Conservation (phyloP, 208 protist genomes). For the Balamuthia mandrillaris region DNA sequence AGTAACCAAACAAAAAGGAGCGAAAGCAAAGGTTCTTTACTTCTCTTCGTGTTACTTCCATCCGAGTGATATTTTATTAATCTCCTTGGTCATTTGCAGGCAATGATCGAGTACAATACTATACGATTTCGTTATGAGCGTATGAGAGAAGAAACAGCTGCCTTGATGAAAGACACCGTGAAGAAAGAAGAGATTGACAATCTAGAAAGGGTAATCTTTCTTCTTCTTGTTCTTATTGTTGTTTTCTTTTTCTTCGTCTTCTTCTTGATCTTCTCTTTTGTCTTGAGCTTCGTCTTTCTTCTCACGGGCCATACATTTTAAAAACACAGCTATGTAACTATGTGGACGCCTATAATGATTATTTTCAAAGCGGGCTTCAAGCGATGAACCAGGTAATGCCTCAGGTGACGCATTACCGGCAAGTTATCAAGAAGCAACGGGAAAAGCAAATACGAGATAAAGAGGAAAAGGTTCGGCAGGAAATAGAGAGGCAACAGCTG, state of each 20-base stretch:
- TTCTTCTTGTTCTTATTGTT: background rate
- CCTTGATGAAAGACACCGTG: background rate
- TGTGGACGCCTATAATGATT: background rate
- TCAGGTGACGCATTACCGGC: background rate
- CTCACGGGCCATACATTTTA: background rate
- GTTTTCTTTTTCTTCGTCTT: background rate
- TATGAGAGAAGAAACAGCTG: background rate
- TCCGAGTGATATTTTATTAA: background rate
- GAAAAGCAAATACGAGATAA: background rate
- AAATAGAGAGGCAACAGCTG: background rate
- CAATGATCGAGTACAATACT: slow-evolving; percentile 11
- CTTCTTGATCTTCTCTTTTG: background rate
- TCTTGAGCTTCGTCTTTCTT: background rate
- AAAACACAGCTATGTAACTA: background rate
- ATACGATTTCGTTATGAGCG: background rate
- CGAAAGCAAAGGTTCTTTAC: background rate
- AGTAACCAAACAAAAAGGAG: background rate
- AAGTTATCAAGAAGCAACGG: background rate
- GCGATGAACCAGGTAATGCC: background rate
- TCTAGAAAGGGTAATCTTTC: background rate
- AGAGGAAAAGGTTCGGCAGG: background rate
- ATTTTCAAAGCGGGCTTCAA: background rate
- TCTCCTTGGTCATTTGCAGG: background rate
- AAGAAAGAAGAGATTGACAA: background rate
- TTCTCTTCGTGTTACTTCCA: background rate